phyloP scores from a whole-genome alignment of 495 filamentous ascomycete species.

The Trypethelium eluteriae region DNA sequence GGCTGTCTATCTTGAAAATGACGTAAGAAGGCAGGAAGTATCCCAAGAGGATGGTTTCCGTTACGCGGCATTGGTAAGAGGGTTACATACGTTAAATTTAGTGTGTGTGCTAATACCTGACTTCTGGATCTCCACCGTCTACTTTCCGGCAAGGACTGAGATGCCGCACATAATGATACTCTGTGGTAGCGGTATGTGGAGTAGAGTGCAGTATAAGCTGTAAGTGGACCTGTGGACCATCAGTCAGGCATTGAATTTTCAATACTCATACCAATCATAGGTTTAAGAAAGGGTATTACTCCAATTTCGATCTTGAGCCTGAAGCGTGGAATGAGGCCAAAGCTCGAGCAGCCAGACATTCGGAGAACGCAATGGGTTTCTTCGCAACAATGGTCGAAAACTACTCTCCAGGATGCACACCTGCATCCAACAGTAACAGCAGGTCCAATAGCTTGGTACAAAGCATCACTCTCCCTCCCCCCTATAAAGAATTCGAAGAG shows the following conservation, averaged over 20 bases:
- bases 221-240: slow-evolving; percentile 9
- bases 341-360: slow-evolving; percentile 9
- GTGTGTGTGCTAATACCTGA: slow-evolving; percentile 5
- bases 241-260: neutral
- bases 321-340: slow-evolving; percentile 11
- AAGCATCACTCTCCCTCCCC: slow-evolving; percentile 4
- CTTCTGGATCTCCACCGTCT: neutral
- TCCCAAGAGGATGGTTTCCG: slow-evolving; percentile 9
- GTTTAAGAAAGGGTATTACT: slow-evolving; percentile 7
- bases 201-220: slow-evolving; percentile 8
- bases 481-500: too few species aligned
- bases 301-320: slow-evolving; percentile 2
- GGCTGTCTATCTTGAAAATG: slow-evolving; percentile 12
- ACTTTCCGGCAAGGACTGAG: slow-evolving; percentile 10
- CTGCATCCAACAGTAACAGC: slow-evolving; percentile 7
- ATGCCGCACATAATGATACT: slow-evolving; percentile 3
- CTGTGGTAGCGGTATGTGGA: neutral
- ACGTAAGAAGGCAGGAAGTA: slow-evolving; percentile 7
- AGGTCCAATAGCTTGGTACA: neutral
- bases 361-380: slow-evolving; percentile 4
- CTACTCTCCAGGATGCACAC: slow-evolving; percentile 9
- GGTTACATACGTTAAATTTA: neutral
- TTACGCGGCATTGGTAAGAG: slow-evolving; percentile 8
- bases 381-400: neutral
- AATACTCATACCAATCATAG: slow-evolving; percentile 7